These are phyloP conservation scores for Filosporella fistucella DNA, from an alignment of 495 filamentous ascomycete species.

Conservation along the genomic window DNA sequence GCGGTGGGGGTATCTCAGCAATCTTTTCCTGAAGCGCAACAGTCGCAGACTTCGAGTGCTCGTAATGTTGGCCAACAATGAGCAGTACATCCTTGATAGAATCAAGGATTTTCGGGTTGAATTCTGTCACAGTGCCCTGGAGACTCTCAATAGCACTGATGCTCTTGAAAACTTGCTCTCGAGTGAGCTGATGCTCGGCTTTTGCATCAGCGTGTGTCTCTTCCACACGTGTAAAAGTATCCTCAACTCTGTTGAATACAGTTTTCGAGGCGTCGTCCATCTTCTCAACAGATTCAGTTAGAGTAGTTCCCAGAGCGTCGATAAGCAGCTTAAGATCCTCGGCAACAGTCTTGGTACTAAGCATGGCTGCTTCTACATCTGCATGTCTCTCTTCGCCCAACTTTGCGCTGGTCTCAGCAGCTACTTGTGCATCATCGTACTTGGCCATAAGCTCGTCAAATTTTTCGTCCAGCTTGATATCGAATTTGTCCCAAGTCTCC, in stretches of 20 bases:
- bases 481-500: constrained; percentile 62
- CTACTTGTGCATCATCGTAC: constrained; percentile 73
- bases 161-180: constrained; percentile 68
- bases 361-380: constrained; percentile 63
- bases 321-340: constrained; percentile 82
- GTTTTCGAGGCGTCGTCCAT: constrained; percentile 79
- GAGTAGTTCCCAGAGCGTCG: constrained; percentile 75
- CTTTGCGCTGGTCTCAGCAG: constrained; percentile 63
- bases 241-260: constrained; percentile 73
- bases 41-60: constrained; percentile 52
- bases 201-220: constrained; percentile 68
- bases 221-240: constrained; percentile 71
- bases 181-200: constrained; percentile 70
- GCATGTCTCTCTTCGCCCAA: constrained; percentile 61
- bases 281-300: constrained; percentile 80
- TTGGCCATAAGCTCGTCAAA: constrained; percentile 73
- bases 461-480: constrained; percentile 72
- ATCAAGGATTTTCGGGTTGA: constrained; percentile 79
- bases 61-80: constrained; percentile 76
- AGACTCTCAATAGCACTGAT: constrained; percentile 68
- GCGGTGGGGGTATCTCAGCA: constrained; percentile 33
- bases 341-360: constrained; percentile 68
- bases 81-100: constrained; percentile 77
- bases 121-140: constrained; percentile 70
- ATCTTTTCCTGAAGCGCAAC: constrained; percentile 49